phyloP scores from a whole-genome alignment of 805 yeast species.

The Candida anglica region DNA sequence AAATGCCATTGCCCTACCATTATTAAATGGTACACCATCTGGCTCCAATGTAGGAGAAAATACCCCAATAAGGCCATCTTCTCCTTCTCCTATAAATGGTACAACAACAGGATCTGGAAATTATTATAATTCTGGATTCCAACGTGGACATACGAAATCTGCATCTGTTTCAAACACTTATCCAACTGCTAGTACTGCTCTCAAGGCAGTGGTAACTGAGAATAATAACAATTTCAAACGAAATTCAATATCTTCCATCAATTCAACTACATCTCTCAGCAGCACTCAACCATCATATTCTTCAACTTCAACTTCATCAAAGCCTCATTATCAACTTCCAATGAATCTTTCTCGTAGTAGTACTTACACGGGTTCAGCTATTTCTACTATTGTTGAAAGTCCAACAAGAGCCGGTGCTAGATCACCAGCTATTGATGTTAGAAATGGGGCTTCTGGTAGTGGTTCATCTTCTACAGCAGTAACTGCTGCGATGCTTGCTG shows the following conservation, averaged over 20 bases:
- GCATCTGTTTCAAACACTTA: constrained; percentile 26
- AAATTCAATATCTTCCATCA: constrained; percentile 13
- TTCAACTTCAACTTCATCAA: background rate
- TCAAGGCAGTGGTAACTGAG: constrained; percentile 72
- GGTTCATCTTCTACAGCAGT: constrained; percentile 5
- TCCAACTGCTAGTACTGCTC: constrained; percentile 53
- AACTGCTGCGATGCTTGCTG: background rate
- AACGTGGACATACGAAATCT: constrained; percentile 29
- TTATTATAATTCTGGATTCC: background rate
- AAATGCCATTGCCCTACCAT: constrained; percentile 49
- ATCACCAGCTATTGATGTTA: constrained; percentile 11
- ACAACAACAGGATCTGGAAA: too few species aligned
- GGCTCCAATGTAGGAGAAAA: too few species aligned
- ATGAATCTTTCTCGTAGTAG: constrained; percentile 16
- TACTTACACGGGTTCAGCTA: constrained; percentile 29
- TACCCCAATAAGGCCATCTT: constrained; percentile 4
- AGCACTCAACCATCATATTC: constrained; percentile 1
- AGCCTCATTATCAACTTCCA: constrained; percentile 9
- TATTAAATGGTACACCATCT: background rate
- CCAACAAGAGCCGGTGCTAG: constrained; percentile 22
- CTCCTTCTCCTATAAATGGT: constrained; percentile 19
- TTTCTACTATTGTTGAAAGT: constrained; percentile 46
- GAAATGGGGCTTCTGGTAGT: constrained; percentile 2
- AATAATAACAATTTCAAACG: constrained; percentile 25
- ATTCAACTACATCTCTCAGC: constrained; percentile 8